These are phyloP conservation scores for Sophora flavescens DNA, from an alignment of 306 rosid genomes.

Conservation along the genomic window DNA sequence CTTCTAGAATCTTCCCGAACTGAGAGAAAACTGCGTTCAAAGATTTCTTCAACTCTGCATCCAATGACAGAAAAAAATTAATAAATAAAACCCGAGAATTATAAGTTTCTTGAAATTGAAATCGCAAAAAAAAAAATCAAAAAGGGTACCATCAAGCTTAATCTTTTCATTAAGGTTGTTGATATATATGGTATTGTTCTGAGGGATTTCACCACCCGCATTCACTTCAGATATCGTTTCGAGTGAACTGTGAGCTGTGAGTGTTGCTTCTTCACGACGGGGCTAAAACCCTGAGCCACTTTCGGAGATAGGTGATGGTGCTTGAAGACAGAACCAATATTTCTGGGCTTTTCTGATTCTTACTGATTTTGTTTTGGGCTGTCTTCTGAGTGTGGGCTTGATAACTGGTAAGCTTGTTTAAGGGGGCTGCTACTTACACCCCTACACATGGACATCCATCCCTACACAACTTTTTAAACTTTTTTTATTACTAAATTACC, in stretches of 20 bases:
- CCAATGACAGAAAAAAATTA: neutral
- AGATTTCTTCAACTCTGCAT: slow-evolving; percentile 89
- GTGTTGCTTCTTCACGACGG: neutral
- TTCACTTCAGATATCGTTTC: slow-evolving; percentile 76
- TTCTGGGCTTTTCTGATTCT: slow-evolving; percentile 28
- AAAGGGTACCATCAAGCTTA: slow-evolving; percentile 75
- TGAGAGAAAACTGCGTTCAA: slow-evolving; percentile 90
- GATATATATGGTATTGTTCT: slow-evolving; percentile 88
- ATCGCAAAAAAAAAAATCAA: neutral
- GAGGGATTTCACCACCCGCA: slow-evolving; percentile 56
- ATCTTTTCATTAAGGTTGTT: slow-evolving; percentile 96
- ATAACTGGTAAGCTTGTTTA: too few species aligned
- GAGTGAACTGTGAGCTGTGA: neutral
- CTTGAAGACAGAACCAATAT: neutral
- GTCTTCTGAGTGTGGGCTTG: neutral
- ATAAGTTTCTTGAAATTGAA: neutral
- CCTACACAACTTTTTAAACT: too few species aligned
- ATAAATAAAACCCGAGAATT: too few species aligned
- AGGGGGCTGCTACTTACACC: too few species aligned
- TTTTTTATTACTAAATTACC: too few species aligned
- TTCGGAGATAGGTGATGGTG: slow-evolving; percentile 35
- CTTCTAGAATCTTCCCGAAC: slow-evolving; percentile 95
- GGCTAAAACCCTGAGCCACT: slow-evolving; percentile 46
- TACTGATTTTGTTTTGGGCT: neutral
- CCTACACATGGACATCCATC: too few species aligned